phyloP scores from a whole-genome alignment of 139 green algal species.

The Tetradesmus lagerheimii region DNA sequence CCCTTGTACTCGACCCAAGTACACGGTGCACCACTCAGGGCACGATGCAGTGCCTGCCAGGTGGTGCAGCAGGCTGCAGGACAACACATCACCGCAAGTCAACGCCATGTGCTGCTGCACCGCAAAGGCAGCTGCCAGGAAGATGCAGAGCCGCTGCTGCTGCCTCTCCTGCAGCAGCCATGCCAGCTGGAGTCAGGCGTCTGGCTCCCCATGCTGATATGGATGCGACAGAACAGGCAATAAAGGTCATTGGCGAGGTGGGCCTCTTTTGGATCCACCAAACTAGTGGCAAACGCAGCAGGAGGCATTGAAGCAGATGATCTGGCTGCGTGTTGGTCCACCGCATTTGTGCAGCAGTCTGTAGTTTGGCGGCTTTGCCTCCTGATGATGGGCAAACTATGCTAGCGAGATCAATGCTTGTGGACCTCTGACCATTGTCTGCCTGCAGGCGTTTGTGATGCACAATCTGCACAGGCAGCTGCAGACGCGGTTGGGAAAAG shows the following conservation, averaged over 20 bases:
- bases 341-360: no score
- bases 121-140: neutral
- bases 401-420: neutral
- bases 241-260: neutral
- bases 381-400: neutral
- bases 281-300: neutral
- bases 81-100: neutral
- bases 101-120: neutral
- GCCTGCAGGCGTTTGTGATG: neutral
- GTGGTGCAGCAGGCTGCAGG: neutral
- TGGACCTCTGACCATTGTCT: neutral
- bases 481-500: neutral
- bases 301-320: neutral
- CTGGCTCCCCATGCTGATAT: neutral
- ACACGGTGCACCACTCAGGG: neutral
- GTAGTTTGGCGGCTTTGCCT: no score
- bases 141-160: neutral
- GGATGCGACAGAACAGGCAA: neutral
- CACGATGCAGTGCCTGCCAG: neutral
- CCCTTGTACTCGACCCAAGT: no score
- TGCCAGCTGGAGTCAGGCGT: neutral
- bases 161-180: neutral
- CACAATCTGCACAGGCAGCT: neutral
- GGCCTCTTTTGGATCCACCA: neutral
- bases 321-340: no score